phyloP scores from a whole-genome alignment of 257 asterid species.

The Penstemon barbatus region DNA sequence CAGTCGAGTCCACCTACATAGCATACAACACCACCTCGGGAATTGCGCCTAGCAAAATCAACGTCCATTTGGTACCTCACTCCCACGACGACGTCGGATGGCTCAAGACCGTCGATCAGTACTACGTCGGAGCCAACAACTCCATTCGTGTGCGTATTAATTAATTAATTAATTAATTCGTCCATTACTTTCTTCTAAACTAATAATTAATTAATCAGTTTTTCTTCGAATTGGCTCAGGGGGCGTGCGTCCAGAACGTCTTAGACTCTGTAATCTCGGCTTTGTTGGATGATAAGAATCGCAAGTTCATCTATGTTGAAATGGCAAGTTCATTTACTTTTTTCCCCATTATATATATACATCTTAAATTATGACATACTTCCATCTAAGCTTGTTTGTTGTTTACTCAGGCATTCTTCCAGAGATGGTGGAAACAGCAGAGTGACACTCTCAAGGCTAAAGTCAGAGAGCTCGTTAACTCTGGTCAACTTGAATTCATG shows the following conservation, averaged over 20 bases:
- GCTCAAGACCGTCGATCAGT: slow-evolving; percentile 86
- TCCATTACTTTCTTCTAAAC: too few relatives aligned
- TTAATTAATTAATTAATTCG: background rate
- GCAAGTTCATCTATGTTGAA: slow-evolving; percentile 80
- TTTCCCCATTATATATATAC: background rate
- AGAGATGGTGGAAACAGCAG: slow-evolving; percentile 88
- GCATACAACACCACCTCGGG: slow-evolving; percentile 53
- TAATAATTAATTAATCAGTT: background rate
- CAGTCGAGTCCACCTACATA: slow-evolving; percentile 38
- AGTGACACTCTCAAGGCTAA: slow-evolving; percentile 50
- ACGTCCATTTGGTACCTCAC: slow-evolving; percentile 83
- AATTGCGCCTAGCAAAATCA: slow-evolving; percentile 45
- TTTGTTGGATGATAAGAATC: slow-evolving; percentile 57
- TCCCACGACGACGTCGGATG: slow-evolving; percentile 86
- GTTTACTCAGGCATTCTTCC: slow-evolving; percentile 59
- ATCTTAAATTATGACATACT: background rate
- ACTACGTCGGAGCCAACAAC: slow-evolving; percentile 71
- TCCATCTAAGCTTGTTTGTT: slow-evolving; percentile 8
- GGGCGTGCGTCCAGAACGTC: slow-evolving; percentile 79
- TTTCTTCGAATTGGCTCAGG: slow-evolving; percentile 36
- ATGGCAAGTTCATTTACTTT: slow-evolving; percentile 42
- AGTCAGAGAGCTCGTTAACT: slow-evolving; percentile 61
- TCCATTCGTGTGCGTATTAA: slow-evolving; percentile 51
- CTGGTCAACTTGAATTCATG: slow-evolving; percentile 88
- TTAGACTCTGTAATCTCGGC: slow-evolving; percentile 72